Conservation (phyloP, 2,329 filamentous ascomycete species). For the Fusarium sp. region DNA sequence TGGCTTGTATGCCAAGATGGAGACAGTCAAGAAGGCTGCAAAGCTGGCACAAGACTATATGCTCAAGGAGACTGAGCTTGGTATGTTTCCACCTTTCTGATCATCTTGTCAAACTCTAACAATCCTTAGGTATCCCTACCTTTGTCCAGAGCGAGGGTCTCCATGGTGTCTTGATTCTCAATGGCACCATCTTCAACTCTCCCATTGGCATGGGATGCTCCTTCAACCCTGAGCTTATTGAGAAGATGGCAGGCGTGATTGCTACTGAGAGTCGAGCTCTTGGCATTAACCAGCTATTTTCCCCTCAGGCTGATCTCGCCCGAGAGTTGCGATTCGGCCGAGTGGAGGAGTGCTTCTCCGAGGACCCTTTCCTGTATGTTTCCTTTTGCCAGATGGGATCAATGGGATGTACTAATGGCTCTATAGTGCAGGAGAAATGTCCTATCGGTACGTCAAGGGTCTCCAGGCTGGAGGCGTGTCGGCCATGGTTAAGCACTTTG, state of each 20-base stretch:
- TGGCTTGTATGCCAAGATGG: slow-evolving; percentile 69
- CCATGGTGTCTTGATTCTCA: slow-evolving; percentile 73
- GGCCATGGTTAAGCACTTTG: slow-evolving; percentile 79
- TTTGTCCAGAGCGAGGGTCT: slow-evolving; percentile 78
- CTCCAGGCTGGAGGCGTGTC: slow-evolving; percentile 71
- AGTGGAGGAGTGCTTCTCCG: slow-evolving; percentile 76
- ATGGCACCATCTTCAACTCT: slow-evolving; percentile 81
- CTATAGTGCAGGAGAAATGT: slow-evolving; percentile 66
- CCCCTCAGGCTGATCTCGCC: slow-evolving; percentile 73
- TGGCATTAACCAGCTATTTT: slow-evolving; percentile 76
- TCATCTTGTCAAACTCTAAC: neutral
- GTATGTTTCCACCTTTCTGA: slow-evolving; percentile 47
- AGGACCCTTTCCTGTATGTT: slow-evolving; percentile 68
- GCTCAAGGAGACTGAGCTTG: slow-evolving; percentile 54
- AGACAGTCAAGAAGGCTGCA: slow-evolving; percentile 68
- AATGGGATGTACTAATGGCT: slow-evolving; percentile 14
- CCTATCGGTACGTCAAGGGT: slow-evolving; percentile 63
- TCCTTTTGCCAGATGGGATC: neutral
- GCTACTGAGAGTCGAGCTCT: slow-evolving; percentile 70
- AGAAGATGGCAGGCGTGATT: slow-evolving; percentile 72
- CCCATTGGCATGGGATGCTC: slow-evolving; percentile 76
- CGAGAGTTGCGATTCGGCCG: slow-evolving; percentile 74
- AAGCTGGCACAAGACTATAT: slow-evolving; percentile 73
- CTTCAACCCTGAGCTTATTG: slow-evolving; percentile 69
- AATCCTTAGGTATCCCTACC: slow-evolving; percentile 67